Conservation (phyloP, 139 green algal species). For the Parachlorella kessleri region DNA sequence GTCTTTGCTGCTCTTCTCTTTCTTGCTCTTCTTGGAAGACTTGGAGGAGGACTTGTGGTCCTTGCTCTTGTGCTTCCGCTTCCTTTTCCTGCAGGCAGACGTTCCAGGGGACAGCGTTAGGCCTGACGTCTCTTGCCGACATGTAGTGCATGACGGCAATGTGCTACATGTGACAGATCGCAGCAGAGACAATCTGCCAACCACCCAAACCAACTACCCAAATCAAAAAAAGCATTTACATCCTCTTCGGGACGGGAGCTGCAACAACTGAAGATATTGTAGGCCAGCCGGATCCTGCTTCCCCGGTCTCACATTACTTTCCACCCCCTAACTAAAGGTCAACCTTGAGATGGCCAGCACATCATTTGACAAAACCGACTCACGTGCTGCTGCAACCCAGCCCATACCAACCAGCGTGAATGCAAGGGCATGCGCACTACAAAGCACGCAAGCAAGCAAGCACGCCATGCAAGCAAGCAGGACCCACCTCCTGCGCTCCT, state of each 20-base stretch:
- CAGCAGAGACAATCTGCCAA: slow-evolving; percentile 16
- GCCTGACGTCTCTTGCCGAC: neutral
- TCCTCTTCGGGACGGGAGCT: neutral
- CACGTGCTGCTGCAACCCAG: too few relatives aligned
- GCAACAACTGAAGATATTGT: neutral
- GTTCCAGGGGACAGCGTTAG: neutral
- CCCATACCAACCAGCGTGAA: too few relatives aligned
- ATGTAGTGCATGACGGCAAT: neutral
- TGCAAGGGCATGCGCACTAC: neutral
- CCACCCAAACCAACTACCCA: neutral
- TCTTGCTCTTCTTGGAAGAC: slow-evolving; percentile 1
- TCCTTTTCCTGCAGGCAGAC: slow-evolving; percentile 37
- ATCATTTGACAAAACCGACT: neutral
- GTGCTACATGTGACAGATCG: slow-evolving; percentile 9
- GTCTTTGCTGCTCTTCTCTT: slow-evolving; percentile 1
- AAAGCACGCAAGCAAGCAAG: neutral
- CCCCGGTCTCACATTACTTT: too few relatives aligned
- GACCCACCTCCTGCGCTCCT: slow-evolving; percentile 31
- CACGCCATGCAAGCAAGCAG: too few relatives aligned
- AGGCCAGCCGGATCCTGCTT: too few relatives aligned
- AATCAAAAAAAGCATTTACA: neutral
- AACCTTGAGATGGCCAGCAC: neutral
- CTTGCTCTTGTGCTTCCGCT: slow-evolving; percentile 25
- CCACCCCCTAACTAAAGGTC: too few relatives aligned
- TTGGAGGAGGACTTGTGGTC: slow-evolving; percentile 30